A percentile compares a stretch with the other conserved stretches of the same genome.
These are phyloP conservation scores for Didymellaceae sp. DNA, from an alignment of 2,329 filamentous ascomycete species.

Conservation along the genomic window DNA sequence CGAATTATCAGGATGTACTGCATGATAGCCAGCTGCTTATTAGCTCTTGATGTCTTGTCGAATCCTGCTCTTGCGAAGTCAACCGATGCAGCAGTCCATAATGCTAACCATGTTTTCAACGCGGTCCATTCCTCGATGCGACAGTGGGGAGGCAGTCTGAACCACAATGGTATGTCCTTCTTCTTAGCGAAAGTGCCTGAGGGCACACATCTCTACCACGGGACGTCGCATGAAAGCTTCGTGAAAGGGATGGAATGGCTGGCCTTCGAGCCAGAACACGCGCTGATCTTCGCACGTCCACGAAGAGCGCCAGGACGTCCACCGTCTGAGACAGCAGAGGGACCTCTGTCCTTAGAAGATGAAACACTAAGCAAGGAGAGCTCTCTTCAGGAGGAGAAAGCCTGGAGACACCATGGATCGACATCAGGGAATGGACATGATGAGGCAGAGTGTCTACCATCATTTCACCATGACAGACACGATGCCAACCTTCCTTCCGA, in stretches of 20 bases:
- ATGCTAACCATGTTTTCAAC: constrained; percentile 74
- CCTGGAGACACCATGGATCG: background rate
- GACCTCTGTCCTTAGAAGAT: background rate
- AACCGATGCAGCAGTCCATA: constrained; percentile 33
- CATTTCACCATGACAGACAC: no score
- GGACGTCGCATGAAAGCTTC: constrained; percentile 54
- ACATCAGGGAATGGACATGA: background rate
- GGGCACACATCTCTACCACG: constrained; percentile 73
- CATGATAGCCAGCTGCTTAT: constrained; percentile 4
- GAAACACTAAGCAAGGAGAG: background rate
- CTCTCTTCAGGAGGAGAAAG: background rate
- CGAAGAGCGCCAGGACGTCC: constrained; percentile 4
- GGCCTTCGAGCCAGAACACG: constrained; percentile 79
- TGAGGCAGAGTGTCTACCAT: no score
- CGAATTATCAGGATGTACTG: constrained; percentile 21
- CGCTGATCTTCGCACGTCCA: constrained; percentile 65
- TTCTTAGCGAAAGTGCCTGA: constrained; percentile 70
- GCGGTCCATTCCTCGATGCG: constrained; percentile 73
- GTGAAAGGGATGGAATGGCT: constrained; percentile 71
- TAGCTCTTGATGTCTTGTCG: constrained; percentile 5
- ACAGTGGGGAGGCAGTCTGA: constrained; percentile 74
- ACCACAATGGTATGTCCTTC: constrained; percentile 78
- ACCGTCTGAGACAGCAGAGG: constrained; percentile 9
- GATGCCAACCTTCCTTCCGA: no score
- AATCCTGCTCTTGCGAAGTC: constrained; percentile 1